phyloP scores from a whole-genome alignment of 352 stramenopile genomes.

The Phytophthora constricta region DNA sequence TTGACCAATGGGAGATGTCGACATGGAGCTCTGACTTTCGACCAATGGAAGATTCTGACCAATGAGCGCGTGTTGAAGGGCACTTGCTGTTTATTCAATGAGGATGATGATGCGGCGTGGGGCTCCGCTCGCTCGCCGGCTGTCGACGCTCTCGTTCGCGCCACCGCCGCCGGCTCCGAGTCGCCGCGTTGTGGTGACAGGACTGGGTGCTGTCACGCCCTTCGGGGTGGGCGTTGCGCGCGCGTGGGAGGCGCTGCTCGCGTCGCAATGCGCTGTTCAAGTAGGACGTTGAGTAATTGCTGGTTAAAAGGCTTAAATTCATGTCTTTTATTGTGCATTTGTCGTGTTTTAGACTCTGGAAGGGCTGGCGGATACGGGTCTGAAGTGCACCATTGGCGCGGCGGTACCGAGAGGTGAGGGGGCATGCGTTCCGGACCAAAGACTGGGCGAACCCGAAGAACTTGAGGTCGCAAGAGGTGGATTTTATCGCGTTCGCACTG shows the following conservation, averaged over 20 bases:
- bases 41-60: no score
- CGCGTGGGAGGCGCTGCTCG: slow-evolving; percentile 86
- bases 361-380: slow-evolving; percentile 56
- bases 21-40: no score
- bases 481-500: slow-evolving; percentile 89
- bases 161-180: slow-evolving; percentile 60
- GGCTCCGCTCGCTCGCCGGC: slow-evolving; percentile 32
- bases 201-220: slow-evolving; percentile 90
- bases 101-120: slow-evolving; percentile 25
- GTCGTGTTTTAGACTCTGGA: slow-evolving; percentile 50
- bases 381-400: slow-evolving; percentile 76
- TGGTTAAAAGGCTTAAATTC: neutral
- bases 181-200: slow-evolving; percentile 92
- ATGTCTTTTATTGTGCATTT: slow-evolving; percentile 11
- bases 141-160: slow-evolving; percentile 74
- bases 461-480: slow-evolving; percentile 73
- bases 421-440: slow-evolving; percentile 59
- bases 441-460: slow-evolving; percentile 79
- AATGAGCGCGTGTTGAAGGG: no score
- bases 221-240: slow-evolving; percentile 86
- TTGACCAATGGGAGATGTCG: neutral
- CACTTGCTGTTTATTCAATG: no score
- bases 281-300: slow-evolving; percentile 30
- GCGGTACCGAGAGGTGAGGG: slow-evolving; percentile 70
- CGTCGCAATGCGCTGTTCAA: slow-evolving; percentile 77